phyloP scores from a whole-genome alignment of 75 land plant species.

The Cupressus sempervirens region DNA sequence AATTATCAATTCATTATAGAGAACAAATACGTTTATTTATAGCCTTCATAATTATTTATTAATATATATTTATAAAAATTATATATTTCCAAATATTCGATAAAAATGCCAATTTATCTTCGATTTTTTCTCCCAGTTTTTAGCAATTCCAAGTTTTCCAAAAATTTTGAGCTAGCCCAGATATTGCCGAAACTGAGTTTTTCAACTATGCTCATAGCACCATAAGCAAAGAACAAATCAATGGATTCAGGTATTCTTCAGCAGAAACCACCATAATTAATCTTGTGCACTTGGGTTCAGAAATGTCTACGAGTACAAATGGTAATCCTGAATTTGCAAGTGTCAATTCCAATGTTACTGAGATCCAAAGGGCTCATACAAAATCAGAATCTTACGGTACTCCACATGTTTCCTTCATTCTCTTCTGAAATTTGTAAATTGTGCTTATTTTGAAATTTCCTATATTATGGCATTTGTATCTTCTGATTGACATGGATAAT shows the following conservation, averaged over 20 bases:
- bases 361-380: background rate
- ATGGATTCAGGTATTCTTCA: slow-evolving; percentile 3
- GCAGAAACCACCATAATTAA: slow-evolving; percentile 3
- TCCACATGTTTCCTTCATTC: background rate
- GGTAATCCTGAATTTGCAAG: slow-evolving; percentile 7
- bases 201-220: background rate
- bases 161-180: too few species aligned
- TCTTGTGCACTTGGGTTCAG: slow-evolving; percentile 8
- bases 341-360: slow-evolving; percentile 5
- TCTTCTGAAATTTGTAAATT: background rate
- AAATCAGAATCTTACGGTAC: slow-evolving; percentile 2
- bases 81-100: too few species aligned
- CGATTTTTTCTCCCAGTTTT: too few species aligned
- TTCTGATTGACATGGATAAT: background rate
- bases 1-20: too few species aligned
- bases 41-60: too few species aligned
- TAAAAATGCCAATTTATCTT: too few species aligned
- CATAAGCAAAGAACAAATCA: background rate
- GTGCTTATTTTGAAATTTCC: background rate
- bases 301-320: background rate
- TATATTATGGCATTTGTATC: background rate
- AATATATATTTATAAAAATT: too few species aligned
- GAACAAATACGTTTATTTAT: too few species aligned
- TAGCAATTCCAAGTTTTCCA: too few species aligned
- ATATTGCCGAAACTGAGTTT: too few species aligned